A percentile compares a stretch with the other conserved stretches of the same genome.
phyloP scores from a whole-genome alignment of 495 filamentous ascomycete genomes.

The Elasticomyces elasticus region DNA sequence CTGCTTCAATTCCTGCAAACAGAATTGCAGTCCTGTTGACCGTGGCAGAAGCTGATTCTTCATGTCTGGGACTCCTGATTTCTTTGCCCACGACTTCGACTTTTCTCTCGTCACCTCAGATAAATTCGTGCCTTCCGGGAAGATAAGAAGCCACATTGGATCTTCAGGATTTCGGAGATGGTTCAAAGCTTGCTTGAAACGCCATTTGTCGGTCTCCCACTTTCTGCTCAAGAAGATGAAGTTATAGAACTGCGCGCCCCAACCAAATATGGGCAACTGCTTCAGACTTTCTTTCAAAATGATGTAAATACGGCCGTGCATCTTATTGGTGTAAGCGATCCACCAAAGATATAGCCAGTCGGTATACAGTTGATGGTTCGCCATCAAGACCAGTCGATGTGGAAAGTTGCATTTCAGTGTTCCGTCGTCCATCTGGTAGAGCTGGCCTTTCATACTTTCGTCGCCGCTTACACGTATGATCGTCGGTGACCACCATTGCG shows the following conservation, averaged over 20 bases:
- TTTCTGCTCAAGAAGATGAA: slow-evolving; percentile 36
- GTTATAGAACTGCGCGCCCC: slow-evolving; percentile 35
- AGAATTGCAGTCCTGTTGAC: slow-evolving; percentile 34
- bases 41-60: slow-evolving; percentile 35
- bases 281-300: slow-evolving; percentile 36
- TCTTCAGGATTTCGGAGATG: slow-evolving; percentile 30
- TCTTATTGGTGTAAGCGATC: slow-evolving; percentile 36
- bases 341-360: slow-evolving; percentile 39
- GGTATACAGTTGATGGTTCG: slow-evolving; percentile 37
- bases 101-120: slow-evolving; percentile 26
- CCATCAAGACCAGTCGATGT: slow-evolving; percentile 34
- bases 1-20: slow-evolving; percentile 30
- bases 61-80: slow-evolving; percentile 34
- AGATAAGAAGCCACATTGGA: slow-evolving; percentile 38
- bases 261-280: slow-evolving; percentile 33
- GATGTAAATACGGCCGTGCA: slow-evolving; percentile 37
- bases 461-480: slow-evolving; percentile 34
- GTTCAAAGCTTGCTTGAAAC: slow-evolving; percentile 28
- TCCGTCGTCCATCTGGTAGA: slow-evolving; percentile 31
- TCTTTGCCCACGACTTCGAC: slow-evolving; percentile 32
- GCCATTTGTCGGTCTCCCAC: slow-evolving; percentile 31
- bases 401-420: slow-evolving; percentile 34
- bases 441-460: slow-evolving; percentile 32
- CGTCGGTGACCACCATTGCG: slow-evolving; percentile 35
- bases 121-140: slow-evolving; percentile 37